A percentile compares a stretch with the other conserved stretches of the same genome.
These are phyloP conservation scores for Skeletonema tropicum DNA, from an alignment of 108 stramenopile species.

Conservation along the genomic window DNA sequence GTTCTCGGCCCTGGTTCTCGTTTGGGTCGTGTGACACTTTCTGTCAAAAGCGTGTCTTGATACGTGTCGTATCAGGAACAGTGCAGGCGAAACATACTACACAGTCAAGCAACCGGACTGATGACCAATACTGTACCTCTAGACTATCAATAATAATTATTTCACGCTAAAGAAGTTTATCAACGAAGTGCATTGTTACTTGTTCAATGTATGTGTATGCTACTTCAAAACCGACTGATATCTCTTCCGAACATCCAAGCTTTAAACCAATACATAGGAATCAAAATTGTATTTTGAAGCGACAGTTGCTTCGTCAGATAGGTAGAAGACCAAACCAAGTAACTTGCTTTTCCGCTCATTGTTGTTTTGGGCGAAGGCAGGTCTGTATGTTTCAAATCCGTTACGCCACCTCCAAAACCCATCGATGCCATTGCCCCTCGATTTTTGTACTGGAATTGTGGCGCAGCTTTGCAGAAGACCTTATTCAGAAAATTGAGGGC, in stretches of 20 bases:
- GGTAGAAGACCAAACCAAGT: slow-evolving; percentile 71
- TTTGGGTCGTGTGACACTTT: no score
- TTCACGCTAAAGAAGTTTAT: neutral
- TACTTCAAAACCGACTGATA: slow-evolving; percentile 53
- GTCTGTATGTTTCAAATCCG: slow-evolving; percentile 47
- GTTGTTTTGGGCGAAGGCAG: slow-evolving; percentile 36
- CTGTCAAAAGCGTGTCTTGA: no score
- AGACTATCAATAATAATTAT: no score
- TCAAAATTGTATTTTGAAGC: slow-evolving; percentile 78
- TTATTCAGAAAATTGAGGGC: slow-evolving; percentile 47
- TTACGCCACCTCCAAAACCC: slow-evolving; percentile 54
- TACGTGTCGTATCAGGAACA: no score
- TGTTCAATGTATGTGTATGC: neutral
- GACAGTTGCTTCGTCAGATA: slow-evolving; percentile 68
- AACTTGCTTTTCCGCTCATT: slow-evolving; percentile 67
- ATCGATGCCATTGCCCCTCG: slow-evolving; percentile 53
- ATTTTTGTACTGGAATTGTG: slow-evolving; percentile 60
- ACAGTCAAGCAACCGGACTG: no score
- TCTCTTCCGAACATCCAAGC: slow-evolving; percentile 92
- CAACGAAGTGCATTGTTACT: neutral
- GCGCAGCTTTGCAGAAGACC: slow-evolving; percentile 40
- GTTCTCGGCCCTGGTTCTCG: no score
- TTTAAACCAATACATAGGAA: slow-evolving; percentile 99
- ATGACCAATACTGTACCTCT: no score
- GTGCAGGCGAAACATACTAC: no score